Base-by-base conservation (phyloP, 2,329 filamentous ascomycete genomes). In the Sphaceloma murrayae region DNA sequence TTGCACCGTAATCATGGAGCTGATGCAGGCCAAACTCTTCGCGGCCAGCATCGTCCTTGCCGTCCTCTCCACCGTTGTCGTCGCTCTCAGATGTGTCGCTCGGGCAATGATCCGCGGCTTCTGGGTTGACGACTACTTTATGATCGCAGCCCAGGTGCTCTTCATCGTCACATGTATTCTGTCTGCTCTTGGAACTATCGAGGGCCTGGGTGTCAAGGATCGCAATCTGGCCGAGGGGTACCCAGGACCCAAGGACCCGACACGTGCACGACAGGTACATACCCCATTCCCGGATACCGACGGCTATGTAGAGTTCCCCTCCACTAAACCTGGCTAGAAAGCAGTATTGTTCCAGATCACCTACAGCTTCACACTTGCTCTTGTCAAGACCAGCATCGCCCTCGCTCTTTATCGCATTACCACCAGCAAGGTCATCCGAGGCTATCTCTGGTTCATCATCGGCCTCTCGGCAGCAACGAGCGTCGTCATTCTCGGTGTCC, bases 321-420 rank as follows among this genome's bases (percentile, higher is more conserved):
- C n/a, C n/a, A n/a, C n/a, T n/a, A n/a, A n/a, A n/a, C n/a, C n/a
- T n/a, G 2, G 21, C 13, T 4, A 34, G 14, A 36, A 38, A 22
- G 34, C 24, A 27, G 17, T n/a, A 21, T 59, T 74, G 11, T 68
- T 67, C 43, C 69, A 73, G 51, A 56, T 67, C 5, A 63, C 66
- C 48, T 74, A 74, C 52, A 63, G 69, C 11, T 52, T 69, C 44
- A 62, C 63, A 8, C 67, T 62, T 21, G 61, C 65, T 39, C 55
- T 67, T 10, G 61, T 69, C 43, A 72, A 70, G 47, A 59, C 69
- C 17, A 67, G 70, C 1, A 68, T 74, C 32, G 67, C 61, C 10
- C 56, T 70, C 17, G 68, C 72, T 40, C 64, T 74, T 34, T 64
- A 73, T 14, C 66, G 70, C 39, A 60, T 74, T 14, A 67, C 68